Conservation (phyloP, 805 yeast genomes). For the Isabelozyma rhagii region DNA sequence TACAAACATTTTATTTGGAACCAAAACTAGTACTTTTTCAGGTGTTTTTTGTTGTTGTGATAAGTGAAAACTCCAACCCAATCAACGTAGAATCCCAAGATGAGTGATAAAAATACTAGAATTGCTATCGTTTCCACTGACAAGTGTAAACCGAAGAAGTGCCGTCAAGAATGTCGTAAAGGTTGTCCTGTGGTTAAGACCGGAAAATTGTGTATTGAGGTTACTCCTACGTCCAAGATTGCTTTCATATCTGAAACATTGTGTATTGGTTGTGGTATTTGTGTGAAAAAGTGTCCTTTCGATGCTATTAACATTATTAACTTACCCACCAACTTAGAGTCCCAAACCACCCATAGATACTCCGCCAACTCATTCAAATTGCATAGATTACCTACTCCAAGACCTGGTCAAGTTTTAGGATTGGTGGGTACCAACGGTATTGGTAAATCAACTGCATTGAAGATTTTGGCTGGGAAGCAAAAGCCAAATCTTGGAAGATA, state of each 20-base stretch:
- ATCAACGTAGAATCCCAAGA: conserved; percentile 7
- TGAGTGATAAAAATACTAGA: conserved; percentile 58
- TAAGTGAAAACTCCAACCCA: conserved; percentile 5
- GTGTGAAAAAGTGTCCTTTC: conserved; percentile 97
- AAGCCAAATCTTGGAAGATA: conserved; percentile 93
- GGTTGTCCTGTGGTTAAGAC: conserved; percentile 98
- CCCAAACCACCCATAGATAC: conserved; percentile 93
- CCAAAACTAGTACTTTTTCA: not conserved
- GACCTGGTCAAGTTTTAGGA: conserved; percentile 98
- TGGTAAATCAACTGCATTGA: conserved; percentile 95
- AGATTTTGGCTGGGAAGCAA: conserved; percentile 95
- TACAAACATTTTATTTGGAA: not conserved
- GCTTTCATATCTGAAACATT: conserved; percentile 91
- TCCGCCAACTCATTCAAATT: conserved; percentile 97
- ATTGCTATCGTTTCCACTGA: conserved; percentile 94
- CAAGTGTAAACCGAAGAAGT: conserved; percentile 96
- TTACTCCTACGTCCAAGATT: conserved; percentile 82
- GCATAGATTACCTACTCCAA: conserved; percentile 95
- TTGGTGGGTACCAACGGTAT: conserved; percentile 99
- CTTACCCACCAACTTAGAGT: conserved; percentile 90
- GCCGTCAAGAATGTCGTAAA: conserved; percentile 97
- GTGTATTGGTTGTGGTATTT: conserved; percentile 99
- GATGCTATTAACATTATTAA: conserved; percentile 96
- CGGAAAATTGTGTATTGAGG: conserved; percentile 97
- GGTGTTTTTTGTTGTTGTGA: not conserved